Conservation (phyloP, 371 early-diverging fungal species). For the Saksenaea oblongispora region DNA sequence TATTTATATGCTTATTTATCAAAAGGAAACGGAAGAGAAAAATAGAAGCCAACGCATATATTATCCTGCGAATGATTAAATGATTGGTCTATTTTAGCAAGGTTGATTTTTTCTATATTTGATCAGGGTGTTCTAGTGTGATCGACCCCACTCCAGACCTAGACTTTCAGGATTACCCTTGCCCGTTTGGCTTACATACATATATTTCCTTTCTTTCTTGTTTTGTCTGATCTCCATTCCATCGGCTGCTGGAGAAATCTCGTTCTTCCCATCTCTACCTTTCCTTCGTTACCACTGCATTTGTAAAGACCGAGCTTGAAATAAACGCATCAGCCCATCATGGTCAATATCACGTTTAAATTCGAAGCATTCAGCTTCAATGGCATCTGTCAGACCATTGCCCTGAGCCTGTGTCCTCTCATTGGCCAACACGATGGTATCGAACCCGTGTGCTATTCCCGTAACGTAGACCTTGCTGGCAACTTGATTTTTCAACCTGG, state of each 20-base stretch:
- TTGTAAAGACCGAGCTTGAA: neutral
- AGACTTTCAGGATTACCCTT: neutral
- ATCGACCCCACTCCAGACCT: slow-evolving; percentile 5
- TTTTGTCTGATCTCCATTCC: neutral
- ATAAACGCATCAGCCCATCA: slow-evolving; percentile 13
- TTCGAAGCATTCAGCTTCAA: slow-evolving; percentile 85
- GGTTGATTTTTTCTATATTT: slow-evolving; percentile 1
- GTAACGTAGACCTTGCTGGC: slow-evolving; percentile 84
- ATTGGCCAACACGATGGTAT: slow-evolving; percentile 75
- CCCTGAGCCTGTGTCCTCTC: slow-evolving; percentile 87
- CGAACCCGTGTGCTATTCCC: slow-evolving; percentile 91
- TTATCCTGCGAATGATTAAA: too few relatives aligned
- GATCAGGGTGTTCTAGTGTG: neutral
- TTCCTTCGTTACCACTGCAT: neutral
- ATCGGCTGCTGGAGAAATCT: neutral
- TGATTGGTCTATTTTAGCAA: slow-evolving; percentile 3
- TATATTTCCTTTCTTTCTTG: slow-evolving; percentile 1
- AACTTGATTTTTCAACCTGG: slow-evolving; percentile 90
- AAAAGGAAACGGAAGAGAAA: slow-evolving; percentile 15
- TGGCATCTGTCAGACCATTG: slow-evolving; percentile 81
- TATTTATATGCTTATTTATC: neutral
- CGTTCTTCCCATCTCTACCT: slow-evolving; percentile 3
- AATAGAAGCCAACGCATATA: neutral
- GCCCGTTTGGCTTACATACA: slow-evolving; percentile 1
- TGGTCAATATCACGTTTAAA: slow-evolving; percentile 47